Conservation (phyloP, 768 basidiomycete genomes). For the Boletus rufocinnamomeus region DNA sequence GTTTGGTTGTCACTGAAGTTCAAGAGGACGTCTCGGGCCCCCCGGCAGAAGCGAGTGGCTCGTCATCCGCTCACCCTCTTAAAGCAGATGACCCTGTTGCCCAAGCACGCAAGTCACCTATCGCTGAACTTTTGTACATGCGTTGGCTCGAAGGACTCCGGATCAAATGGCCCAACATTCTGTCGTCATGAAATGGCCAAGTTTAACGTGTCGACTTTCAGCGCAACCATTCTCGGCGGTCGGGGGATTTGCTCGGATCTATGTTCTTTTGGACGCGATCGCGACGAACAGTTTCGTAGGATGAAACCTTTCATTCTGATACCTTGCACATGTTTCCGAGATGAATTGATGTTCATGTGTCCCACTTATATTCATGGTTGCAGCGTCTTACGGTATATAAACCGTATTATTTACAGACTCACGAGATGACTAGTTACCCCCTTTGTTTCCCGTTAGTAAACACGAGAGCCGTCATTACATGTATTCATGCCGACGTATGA, state of each 20-base stretch:
- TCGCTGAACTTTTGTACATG: constrained; percentile 95
- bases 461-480: not conserved
- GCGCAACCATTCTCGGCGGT: not conserved
- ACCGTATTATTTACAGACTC: constrained; percentile 8
- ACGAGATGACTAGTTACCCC: not conserved
- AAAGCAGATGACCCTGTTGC: constrained; percentile 42
- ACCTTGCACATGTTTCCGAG: constrained; percentile 1
- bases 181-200: constrained; percentile 31
- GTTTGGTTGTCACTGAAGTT: constrained; percentile 80
- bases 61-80: constrained; percentile 30
- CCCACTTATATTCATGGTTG: constrained; percentile 18
- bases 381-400: constrained; percentile 5
- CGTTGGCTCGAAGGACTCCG: constrained; percentile 93
- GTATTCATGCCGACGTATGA: not conserved
- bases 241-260: not conserved
- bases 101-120: constrained; percentile 74
- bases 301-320: not conserved
- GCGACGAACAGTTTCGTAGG: constrained; percentile 2
- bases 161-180: constrained; percentile 84
- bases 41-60: constrained; percentile 39
- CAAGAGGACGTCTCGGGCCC: constrained; percentile 67
- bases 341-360: constrained; percentile 11
- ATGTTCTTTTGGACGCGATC: constrained; percentile 5
- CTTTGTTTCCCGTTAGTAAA: not conserved
- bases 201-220: not conserved